These are phyloP conservation scores for Globisporangium yorkense DNA, from an alignment of 352 stramenopile genomes.

Conservation along the genomic window DNA sequence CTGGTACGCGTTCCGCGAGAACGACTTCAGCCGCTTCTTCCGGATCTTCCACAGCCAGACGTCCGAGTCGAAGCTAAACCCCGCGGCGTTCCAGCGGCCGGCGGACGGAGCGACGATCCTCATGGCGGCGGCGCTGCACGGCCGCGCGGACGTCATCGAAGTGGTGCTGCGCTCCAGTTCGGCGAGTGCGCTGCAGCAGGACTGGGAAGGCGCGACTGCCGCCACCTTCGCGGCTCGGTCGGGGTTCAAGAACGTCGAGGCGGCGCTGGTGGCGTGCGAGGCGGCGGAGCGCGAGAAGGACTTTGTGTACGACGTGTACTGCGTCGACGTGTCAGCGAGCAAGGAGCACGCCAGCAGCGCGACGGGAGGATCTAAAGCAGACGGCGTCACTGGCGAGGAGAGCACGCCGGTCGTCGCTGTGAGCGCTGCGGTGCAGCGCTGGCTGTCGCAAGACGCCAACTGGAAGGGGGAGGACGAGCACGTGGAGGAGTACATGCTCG, in stretches of 20 bases:
- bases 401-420: slow-evolving; percentile 54
- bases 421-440: slow-evolving; percentile 72
- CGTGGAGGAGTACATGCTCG: slow-evolving; percentile 74
- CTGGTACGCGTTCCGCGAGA: slow-evolving; percentile 69
- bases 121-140: slow-evolving; percentile 73
- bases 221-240: slow-evolving; percentile 50
- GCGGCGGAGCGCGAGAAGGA: slow-evolving; percentile 71
- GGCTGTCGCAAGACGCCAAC: slow-evolving; percentile 59
- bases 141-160: slow-evolving; percentile 77
- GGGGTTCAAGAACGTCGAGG: slow-evolving; percentile 51
- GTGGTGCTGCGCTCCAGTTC: slow-evolving; percentile 40
- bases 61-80: slow-evolving; percentile 34
- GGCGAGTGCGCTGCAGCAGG: slow-evolving; percentile 47
- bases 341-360: slow-evolving; percentile 17
- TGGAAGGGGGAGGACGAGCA: slow-evolving; percentile 34
- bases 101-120: slow-evolving; percentile 68
- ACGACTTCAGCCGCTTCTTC: slow-evolving; percentile 82
- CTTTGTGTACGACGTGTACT: slow-evolving; percentile 85
- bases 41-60: slow-evolving; percentile 39
- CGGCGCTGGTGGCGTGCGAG: slow-evolving; percentile 66
- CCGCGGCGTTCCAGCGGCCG: slow-evolving; percentile 58
- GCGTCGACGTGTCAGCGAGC: slow-evolving; percentile 59
- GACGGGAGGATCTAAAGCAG: background rate
- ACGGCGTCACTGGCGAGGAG: slow-evolving; percentile 10
- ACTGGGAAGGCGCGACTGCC: slow-evolving; percentile 56